These are phyloP conservation scores for Microglena sp. DNA, from an alignment of 139 green algal species.

Conservation along the genomic window DNA sequence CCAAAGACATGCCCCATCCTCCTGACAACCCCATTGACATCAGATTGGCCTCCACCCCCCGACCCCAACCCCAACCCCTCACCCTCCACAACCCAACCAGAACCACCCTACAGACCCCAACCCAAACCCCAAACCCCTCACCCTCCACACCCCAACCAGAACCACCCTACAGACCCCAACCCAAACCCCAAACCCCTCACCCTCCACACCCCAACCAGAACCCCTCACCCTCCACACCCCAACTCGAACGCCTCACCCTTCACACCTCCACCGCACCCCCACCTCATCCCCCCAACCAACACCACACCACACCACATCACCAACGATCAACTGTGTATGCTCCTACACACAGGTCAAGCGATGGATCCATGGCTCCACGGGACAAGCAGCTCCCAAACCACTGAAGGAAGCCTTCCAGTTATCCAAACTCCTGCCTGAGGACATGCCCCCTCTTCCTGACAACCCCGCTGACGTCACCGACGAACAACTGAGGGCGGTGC, in stretches of 20 bases:
- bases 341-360: too few species aligned
- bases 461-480: constrained; percentile 16
- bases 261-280: too few species aligned
- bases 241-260: too few species aligned
- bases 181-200: too few species aligned
- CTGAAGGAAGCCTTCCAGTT: background rate
- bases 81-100: background rate
- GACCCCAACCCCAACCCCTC: background rate
- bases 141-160: background rate
- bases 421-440: background rate
- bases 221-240: too few species aligned
- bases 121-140: background rate
- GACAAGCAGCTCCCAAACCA: constrained; percentile 5
- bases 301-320: too few species aligned
- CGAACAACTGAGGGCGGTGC: constrained; percentile 19
- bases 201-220: too few species aligned
- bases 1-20: background rate
- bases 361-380: too few species aligned
- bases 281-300: too few species aligned
- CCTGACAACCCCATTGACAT: background rate
- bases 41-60: background rate
- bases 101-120: too few species aligned
- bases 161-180: too few species aligned
- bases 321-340: too few species aligned
- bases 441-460: background rate